phyloP scores from a whole-genome alignment of 495 filamentous ascomycete genomes.

The Peziza echinospora region DNA sequence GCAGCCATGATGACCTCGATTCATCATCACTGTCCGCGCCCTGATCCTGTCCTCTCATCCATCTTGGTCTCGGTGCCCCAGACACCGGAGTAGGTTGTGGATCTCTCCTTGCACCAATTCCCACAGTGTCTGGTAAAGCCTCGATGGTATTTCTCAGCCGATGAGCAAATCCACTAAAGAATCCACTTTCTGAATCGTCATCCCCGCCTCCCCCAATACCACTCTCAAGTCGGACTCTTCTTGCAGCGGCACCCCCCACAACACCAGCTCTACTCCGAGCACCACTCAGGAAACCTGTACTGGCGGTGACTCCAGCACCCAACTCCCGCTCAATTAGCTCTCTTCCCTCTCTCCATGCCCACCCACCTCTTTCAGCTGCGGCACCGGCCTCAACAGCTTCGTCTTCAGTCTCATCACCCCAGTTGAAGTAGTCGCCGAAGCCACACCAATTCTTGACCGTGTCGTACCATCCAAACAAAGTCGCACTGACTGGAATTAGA shows the following conservation, averaged over 20 bases:
- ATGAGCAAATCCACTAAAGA: slow-evolving; percentile 65
- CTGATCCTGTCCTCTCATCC: slow-evolving; percentile 28
- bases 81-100: too few species aligned
- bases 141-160: slow-evolving; percentile 83
- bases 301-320: slow-evolving; percentile 26
- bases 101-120: not conserved
- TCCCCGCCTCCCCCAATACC: slow-evolving; percentile 24
- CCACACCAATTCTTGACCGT: slow-evolving; percentile 55
- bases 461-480: slow-evolving; percentile 70
- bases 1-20: not conserved
- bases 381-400: slow-evolving; percentile 38
- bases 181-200: slow-evolving; percentile 50
- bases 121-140: slow-evolving; percentile 16
- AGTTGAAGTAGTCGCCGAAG: slow-evolving; percentile 52
- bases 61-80: too few species aligned
- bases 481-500: slow-evolving; percentile 60
- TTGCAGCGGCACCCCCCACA: slow-evolving; percentile 21
- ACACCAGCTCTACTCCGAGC: slow-evolving; percentile 23
- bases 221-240: slow-evolving; percentile 13
- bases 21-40: not conserved
- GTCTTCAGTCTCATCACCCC: slow-evolving; percentile 50
- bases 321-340: slow-evolving; percentile 82
- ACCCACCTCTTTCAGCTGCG: slow-evolving; percentile 33
- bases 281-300: slow-evolving; percentile 3
- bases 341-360: slow-evolving; percentile 76